phyloP scores from a whole-genome alignment of 768 basidiomycete species.

The Tremella yokohamensis region DNA sequence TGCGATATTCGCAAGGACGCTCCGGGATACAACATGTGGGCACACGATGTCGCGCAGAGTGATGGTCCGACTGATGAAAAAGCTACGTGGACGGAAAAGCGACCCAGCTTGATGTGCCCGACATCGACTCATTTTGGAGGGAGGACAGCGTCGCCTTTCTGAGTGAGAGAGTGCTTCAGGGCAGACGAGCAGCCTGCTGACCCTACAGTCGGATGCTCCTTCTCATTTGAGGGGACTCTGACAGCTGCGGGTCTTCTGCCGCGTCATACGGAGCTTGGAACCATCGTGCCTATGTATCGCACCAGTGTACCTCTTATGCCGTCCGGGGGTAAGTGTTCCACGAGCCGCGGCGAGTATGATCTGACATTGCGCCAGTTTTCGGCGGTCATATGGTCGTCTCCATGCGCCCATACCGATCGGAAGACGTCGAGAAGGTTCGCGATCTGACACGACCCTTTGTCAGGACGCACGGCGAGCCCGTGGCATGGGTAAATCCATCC shows the following conservation, averaged over 20 bases:
- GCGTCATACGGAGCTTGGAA: slow-evolving; percentile 28
- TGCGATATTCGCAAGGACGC: slow-evolving; percentile 38
- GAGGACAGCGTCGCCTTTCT: slow-evolving; percentile 34
- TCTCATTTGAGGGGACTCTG: slow-evolving; percentile 38
- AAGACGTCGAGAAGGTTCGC: slow-evolving; percentile 15
- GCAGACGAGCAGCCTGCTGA: too few species aligned
- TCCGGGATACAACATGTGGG: slow-evolving; percentile 26
- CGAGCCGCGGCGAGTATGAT: background rate
- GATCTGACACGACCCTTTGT: slow-evolving; percentile 29
- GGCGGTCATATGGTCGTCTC: slow-evolving; percentile 43
- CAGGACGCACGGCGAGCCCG: slow-evolving; percentile 39
- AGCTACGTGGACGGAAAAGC: slow-evolving; percentile 20
- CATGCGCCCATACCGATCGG: slow-evolving; percentile 36
- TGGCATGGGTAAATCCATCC: slow-evolving; percentile 27
- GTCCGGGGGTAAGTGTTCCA: slow-evolving; percentile 18
- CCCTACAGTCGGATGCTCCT: slow-evolving; percentile 35
- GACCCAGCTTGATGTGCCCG: slow-evolving; percentile 16
- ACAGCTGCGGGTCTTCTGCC: slow-evolving; percentile 16
- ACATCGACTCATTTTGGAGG: slow-evolving; percentile 28
- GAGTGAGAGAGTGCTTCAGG: background rate
- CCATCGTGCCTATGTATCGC: slow-evolving; percentile 35
- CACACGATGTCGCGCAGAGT: slow-evolving; percentile 10
- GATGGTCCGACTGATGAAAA: slow-evolving; percentile 8
- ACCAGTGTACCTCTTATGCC: slow-evolving; percentile 13
- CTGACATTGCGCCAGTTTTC: slow-evolving; percentile 17